Evolutionary conservation across 164 flowering plant genomes (phyloP), one percentile per base, ranked within the genome.

Genomic region (Cinnamomum micranthum): DNA sequence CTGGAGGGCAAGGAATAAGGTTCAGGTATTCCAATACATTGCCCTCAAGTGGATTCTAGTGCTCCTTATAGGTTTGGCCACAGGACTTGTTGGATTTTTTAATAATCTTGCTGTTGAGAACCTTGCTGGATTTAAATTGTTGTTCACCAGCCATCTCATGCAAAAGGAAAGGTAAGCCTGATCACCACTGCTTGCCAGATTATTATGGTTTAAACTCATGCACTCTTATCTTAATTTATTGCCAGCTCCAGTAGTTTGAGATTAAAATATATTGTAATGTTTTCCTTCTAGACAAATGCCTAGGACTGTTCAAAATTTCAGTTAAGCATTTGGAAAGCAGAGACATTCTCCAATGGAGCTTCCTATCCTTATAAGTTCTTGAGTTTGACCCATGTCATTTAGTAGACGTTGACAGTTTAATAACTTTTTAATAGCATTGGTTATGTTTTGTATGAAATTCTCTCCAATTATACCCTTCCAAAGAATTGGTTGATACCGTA

Each of bases 41-140:
- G 74, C 89, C 74, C 88, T 93, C 27, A 95, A 95, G 81, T 95
- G 98, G 98, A 82, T 94, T 15, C 86, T 92, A 62, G 95, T 89
- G 28, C 90, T 91, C 75, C 89, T 90, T 51, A 88, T 95, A 50
- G 97, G 97, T 55, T 73, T 88, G 58, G 41, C 55, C 58, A 90
- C 94, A 1, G 93, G 94, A 20, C 78, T 95, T 31, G 87, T 90
- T 63, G 98, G 90, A 7, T 86, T 90, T 77, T 88, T 90, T 72
- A 90, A 88, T 71, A 95, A 95, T 80, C 76, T 95, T n/a, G 95
- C 89, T 3, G 95, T 95, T 52, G 98, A 95, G 81, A 95, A 95
- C 60, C 85, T 95, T 24, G 90, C 98, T 31, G 98, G 98, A 19
- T 86, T 88, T 78, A 93, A 95, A 77, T 88, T 93, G 73, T 84